These are phyloP conservation scores for Cercospora canescens DNA, from an alignment of 2,329 filamentous ascomycete species.

Conservation along the genomic window DNA sequence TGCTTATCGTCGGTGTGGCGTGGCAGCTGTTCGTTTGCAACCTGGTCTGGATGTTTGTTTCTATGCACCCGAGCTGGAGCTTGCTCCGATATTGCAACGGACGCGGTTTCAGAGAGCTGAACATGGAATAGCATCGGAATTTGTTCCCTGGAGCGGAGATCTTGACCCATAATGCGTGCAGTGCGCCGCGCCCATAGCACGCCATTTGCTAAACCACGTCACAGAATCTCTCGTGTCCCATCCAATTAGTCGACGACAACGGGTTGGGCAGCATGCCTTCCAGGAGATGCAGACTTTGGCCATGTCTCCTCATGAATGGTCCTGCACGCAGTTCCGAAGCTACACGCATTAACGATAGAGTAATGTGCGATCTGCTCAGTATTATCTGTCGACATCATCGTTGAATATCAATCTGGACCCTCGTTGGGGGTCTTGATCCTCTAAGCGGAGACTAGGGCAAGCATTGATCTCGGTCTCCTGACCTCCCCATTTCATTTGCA, in stretches of 20 bases:
- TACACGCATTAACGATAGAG: too few relatives aligned
- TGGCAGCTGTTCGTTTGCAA: background rate
- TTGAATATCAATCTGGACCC: too few relatives aligned
- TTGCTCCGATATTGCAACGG: background rate
- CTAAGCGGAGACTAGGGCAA: background rate
- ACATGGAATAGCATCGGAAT: background rate
- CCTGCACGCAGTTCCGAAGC: too few relatives aligned
- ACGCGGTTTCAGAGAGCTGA: background rate
- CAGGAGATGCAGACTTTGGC: background rate
- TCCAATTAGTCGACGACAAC: background rate
- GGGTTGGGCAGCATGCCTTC: background rate
- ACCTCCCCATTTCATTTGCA: constrained; percentile 6
- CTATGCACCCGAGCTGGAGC: background rate
- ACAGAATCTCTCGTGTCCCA: too few relatives aligned
- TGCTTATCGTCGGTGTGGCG: background rate
- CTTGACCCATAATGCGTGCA: background rate
- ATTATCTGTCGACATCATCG: too few relatives aligned
- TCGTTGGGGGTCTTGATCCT: background rate
- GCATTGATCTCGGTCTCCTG: background rate
- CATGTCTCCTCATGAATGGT: too few relatives aligned
- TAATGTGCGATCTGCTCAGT: too few relatives aligned
- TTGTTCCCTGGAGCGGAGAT: background rate
- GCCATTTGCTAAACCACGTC: background rate
- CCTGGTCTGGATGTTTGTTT: background rate
- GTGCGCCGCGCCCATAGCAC: background rate